Percentiles rank a stretch among this genome's conserved stretches.
Conservation (phyloP, 768 basidiomycete genomes). For the Strobilomyces echinocephalus region DNA sequence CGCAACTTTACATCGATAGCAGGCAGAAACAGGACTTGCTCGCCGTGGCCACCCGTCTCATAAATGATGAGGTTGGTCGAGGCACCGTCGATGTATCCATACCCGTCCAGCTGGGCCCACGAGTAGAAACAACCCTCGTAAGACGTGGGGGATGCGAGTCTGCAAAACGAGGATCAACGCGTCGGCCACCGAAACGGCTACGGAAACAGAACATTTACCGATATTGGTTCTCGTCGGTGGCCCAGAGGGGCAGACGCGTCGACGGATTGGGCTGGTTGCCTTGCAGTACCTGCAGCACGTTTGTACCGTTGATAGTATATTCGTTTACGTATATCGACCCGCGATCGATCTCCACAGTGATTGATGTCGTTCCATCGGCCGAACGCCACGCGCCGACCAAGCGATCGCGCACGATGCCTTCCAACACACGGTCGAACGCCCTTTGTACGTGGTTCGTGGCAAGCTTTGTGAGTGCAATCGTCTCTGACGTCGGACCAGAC, state of each 20-base stretch:
- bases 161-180: background rate
- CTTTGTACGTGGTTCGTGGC: slow-evolving; percentile 32
- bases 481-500: slow-evolving; percentile 34
- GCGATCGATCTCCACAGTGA: slow-evolving; percentile 29
- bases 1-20: slow-evolving; percentile 8
- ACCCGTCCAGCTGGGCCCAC: slow-evolving; percentile 19
- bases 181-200: background rate
- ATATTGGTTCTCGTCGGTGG: slow-evolving; percentile 38
- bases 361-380: slow-evolving; percentile 22
- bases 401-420: slow-evolving; percentile 20
- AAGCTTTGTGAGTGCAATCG: slow-evolving; percentile 30
- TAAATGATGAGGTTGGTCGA: slow-evolving; percentile 19
- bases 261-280: background rate
- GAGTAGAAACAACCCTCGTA: slow-evolving; percentile 20
- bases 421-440: slow-evolving; percentile 32
- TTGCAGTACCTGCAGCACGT: slow-evolving; percentile 34
- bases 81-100: slow-evolving; percentile 23
- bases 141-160: slow-evolving; percentile 12
- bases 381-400: slow-evolving; percentile 36
- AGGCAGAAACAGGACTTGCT: slow-evolving; percentile 13
- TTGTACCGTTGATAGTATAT: slow-evolving; percentile 31
- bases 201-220: slow-evolving; percentile 17
- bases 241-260: slow-evolving; percentile 29
- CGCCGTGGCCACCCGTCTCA: background rate
- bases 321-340: slow-evolving; percentile 29